phyloP scores from a whole-genome alignment of 2,329 filamentous ascomycete species.

The Pyrenochaeta sp. region DNA sequence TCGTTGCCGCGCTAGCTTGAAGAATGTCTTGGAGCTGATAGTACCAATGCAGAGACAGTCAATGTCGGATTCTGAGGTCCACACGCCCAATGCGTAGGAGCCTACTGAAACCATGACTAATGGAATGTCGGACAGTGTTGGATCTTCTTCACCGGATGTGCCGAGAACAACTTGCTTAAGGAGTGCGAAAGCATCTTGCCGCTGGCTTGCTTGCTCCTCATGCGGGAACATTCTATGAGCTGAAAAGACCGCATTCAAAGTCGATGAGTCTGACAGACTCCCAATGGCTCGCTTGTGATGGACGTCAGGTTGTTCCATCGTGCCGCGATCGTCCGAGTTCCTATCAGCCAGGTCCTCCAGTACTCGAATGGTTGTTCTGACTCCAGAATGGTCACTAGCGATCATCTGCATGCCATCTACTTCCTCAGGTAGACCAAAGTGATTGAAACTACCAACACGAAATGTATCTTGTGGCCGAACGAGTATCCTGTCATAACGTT shows the following conservation, averaged over 20 bases:
- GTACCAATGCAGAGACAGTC: conserved; percentile 72
- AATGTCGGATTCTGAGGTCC: conserved; percentile 68
- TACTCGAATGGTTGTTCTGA: conserved; percentile 50
- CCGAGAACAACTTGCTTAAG: conserved; percentile 57
- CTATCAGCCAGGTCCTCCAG: conserved; percentile 18
- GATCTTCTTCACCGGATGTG: conserved; percentile 18
- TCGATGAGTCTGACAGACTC: conserved; percentile 14
- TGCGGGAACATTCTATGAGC: conserved; percentile 56
- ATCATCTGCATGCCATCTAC: conserved; percentile 22
- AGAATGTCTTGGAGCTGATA: conserved; percentile 69
- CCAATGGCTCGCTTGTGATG: conserved; percentile 17
- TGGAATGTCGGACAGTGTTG: conserved; percentile 33
- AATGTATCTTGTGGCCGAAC: conserved; percentile 56
- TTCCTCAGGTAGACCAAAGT: conserved; percentile 61
- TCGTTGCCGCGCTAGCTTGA: conserved; percentile 65
- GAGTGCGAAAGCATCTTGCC: conserved; percentile 57
- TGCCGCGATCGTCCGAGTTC: conserved; percentile 1
- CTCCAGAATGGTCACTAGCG: conserved; percentile 64
- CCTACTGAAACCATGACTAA: conserved; percentile 70
- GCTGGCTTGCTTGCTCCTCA: conserved; percentile 52
- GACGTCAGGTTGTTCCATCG: conserved; percentile 16
- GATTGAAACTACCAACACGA: conserved; percentile 60
- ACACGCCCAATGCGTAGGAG: conserved; percentile 70
- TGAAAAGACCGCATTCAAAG: conserved; percentile 23
- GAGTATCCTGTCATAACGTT: conserved; percentile 72